Percentiles rank a stretch among this genome's conserved stretches.
Conservation (phyloP, 345 rosid species). For the Brassica incana region DNA sequence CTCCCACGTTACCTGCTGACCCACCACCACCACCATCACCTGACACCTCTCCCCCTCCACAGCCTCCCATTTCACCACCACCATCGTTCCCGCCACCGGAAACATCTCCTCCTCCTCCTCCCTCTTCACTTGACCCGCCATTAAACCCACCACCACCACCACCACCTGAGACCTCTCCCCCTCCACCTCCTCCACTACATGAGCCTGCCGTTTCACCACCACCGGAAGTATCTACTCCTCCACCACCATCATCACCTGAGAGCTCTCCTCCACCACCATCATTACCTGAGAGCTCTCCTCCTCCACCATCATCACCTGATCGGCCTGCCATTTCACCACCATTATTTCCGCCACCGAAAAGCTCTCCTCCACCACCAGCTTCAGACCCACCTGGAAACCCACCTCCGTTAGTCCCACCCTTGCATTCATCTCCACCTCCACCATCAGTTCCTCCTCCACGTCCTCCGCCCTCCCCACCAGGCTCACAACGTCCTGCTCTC, state of each 20-base stretch:
- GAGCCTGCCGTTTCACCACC: slow-evolving; percentile 23
- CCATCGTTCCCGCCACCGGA: background rate
- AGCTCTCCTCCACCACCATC: slow-evolving; percentile 20
- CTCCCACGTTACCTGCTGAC: slow-evolving; percentile 8
- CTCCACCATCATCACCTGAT: slow-evolving; percentile 25
- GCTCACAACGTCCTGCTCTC: slow-evolving; percentile 24
- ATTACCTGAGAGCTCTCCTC: background rate
- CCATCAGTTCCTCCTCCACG: slow-evolving; percentile 32
- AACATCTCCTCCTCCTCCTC: background rate
- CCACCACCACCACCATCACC: slow-evolving; percentile 26
- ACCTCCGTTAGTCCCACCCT: slow-evolving; percentile 31
- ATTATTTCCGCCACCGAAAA: slow-evolving; percentile 1
- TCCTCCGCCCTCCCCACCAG: slow-evolving; percentile 39
- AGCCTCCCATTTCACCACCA: slow-evolving; percentile 28
- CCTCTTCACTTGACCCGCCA: slow-evolving; percentile 6
- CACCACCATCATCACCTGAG: slow-evolving; percentile 15
- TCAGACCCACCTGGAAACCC: slow-evolving; percentile 7
- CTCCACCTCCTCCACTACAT: slow-evolving; percentile 6
- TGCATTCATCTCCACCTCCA: slow-evolving; percentile 34
- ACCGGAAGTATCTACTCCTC: slow-evolving; percentile 30
- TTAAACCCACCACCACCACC: slow-evolving; percentile 25
- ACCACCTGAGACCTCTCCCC: background rate
- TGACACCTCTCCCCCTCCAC: background rate
- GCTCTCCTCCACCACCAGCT: slow-evolving; percentile 37
- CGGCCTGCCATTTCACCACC: slow-evolving; percentile 25